phyloP scores from a whole-genome alignment of 306 rosid genomes.

The Amphicarpaea edgeworthii region DNA sequence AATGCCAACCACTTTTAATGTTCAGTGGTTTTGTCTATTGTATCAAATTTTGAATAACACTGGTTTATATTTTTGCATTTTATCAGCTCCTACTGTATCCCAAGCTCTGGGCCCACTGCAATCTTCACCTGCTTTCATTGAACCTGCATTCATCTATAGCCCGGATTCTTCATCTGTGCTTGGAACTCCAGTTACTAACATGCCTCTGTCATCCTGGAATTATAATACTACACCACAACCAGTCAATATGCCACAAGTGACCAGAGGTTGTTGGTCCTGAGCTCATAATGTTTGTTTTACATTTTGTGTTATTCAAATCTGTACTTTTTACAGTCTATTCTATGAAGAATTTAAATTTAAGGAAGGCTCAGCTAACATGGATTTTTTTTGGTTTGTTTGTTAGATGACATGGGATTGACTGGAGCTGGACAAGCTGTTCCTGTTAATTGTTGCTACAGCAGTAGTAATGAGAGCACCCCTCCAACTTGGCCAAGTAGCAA shows the following conservation, averaged over 20 bases:
- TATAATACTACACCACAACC: conserved; percentile 57
- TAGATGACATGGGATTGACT: conserved; percentile 60
- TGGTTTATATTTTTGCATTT: conserved; percentile 33
- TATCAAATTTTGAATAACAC: conserved; percentile 9
- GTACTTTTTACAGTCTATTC: conserved; percentile 8
- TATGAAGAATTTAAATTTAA: background rate
- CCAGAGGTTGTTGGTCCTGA: conserved; percentile 64
- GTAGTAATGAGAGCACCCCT: conserved; percentile 73
- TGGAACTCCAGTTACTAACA: conserved; percentile 62
- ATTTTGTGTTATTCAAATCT: background rate
- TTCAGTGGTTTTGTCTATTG: conserved; percentile 33
- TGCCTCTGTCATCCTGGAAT: conserved; percentile 75
- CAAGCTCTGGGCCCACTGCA: conserved; percentile 60
- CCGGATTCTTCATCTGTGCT: conserved; percentile 71
- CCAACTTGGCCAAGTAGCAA: conserved; percentile 52
- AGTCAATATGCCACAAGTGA: conserved; percentile 54
- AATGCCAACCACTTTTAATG: background rate
- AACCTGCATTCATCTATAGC: conserved; percentile 59
- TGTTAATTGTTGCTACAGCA: conserved; percentile 63
- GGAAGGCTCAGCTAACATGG: conserved; percentile 22
- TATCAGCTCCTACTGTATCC: conserved; percentile 60
- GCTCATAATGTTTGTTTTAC: background rate
- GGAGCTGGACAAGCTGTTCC: conserved; percentile 57
- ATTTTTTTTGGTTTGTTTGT: conserved; percentile 39
- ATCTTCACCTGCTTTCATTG: conserved; percentile 64